These are phyloP conservation scores for Candida pseudoviswanathii DNA, from an alignment of 1,139 yeast genomes.

Conservation along the genomic window DNA sequence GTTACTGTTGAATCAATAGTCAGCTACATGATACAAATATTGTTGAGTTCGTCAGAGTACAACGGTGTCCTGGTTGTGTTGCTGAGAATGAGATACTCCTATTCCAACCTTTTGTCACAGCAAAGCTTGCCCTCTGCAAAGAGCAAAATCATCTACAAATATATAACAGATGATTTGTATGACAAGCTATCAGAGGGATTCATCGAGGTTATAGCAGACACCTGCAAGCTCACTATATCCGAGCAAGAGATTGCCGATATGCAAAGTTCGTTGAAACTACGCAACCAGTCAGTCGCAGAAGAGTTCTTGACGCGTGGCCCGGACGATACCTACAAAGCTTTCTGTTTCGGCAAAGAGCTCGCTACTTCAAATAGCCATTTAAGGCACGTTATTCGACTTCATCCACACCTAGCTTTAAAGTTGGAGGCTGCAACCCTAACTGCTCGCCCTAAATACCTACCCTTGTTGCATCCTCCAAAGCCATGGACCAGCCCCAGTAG, in stretches of 20 bases:
- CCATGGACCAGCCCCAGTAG: conserved; percentile 35
- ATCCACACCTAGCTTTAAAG: conserved; percentile 26
- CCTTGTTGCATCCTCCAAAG: conserved; percentile 44
- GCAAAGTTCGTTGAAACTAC: background rate
- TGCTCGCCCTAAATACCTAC: conserved; percentile 20
- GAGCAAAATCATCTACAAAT: conserved; percentile 3
- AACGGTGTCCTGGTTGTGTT: conserved; percentile 3
- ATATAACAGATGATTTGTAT: conserved; percentile 9
- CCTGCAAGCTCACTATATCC: conserved; percentile 21
- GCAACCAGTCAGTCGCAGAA: background rate
- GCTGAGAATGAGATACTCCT: conserved; percentile 6
- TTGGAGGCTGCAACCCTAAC: conserved; percentile 15
- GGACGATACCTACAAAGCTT: conserved; percentile 4
- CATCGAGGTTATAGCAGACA: conserved; percentile 22
- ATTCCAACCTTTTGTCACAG: conserved; percentile 3
- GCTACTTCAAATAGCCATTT: background rate
- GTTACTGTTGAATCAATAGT: conserved; percentile 9
- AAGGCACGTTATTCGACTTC: conserved; percentile 19
- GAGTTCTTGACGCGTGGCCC: background rate
- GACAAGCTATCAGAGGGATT: conserved; percentile 17
- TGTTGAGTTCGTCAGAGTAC: conserved; percentile 7
- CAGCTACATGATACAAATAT: conserved; percentile 6
- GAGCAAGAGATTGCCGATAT: conserved; percentile 13
- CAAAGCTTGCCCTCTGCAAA: background rate
- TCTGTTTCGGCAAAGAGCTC: background rate